These are phyloP conservation scores for Wickerhamomyces alni DNA, from an alignment of 805 yeast species.

Conservation along the genomic window DNA sequence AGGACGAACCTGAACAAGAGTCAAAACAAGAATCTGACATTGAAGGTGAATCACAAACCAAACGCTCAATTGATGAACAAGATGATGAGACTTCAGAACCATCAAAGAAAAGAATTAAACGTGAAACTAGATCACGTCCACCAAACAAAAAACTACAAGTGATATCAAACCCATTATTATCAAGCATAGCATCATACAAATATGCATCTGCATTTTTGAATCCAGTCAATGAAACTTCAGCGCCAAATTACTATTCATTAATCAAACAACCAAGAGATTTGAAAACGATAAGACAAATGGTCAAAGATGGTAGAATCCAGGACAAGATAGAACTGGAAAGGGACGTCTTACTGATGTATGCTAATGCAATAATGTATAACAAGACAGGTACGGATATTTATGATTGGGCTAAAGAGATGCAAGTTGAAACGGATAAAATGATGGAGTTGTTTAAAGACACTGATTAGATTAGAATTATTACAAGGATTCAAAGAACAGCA, in stretches of 20 bases:
- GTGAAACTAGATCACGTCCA: conserved; percentile 6
- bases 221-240: conserved; percentile 63
- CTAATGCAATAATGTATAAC: conserved; percentile 82
- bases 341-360: conserved; percentile 70
- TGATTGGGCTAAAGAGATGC: conserved; percentile 63
- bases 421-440: conserved; percentile 52
- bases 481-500: too few relatives aligned
- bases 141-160: conserved; percentile 52
- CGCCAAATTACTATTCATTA: conserved; percentile 60
- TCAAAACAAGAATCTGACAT: conserved; percentile 1
- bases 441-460: conserved; percentile 57
- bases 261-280: conserved; percentile 64
- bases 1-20: conserved; percentile 3
- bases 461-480: conserved; percentile 19
- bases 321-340: conserved; percentile 49
- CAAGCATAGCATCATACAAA: conserved; percentile 62
- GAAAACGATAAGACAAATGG: conserved; percentile 50
- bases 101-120: conserved; percentile 15
- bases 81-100: conserved; percentile 5
- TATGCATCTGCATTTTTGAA: conserved; percentile 68
- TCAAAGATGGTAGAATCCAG: conserved; percentile 53
- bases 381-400: conserved; percentile 57
- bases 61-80: background rate
- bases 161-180: conserved; percentile 54
- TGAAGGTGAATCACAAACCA: background rate